These are phyloP conservation scores for Xylaria sp. DNA, from an alignment of 2,329 filamentous ascomycete species.

Conservation along the genomic window DNA sequence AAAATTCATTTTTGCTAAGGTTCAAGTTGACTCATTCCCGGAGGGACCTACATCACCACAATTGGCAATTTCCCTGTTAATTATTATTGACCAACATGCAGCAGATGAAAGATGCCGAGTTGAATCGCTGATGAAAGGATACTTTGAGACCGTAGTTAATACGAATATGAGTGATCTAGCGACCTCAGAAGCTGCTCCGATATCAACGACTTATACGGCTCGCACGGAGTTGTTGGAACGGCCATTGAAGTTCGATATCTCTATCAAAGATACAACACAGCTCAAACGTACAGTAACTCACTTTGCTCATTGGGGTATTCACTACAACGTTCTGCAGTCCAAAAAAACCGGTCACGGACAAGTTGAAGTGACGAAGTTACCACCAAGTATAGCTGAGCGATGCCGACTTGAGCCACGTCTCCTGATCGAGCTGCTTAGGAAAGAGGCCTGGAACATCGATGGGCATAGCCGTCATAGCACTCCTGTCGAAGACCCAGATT, in stretches of 20 bases:
- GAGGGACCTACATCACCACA: background rate
- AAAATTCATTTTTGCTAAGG: conserved; percentile 82
- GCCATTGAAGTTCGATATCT: conserved; percentile 69
- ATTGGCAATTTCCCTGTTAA: conserved; percentile 51
- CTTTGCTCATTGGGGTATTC: conserved; percentile 77
- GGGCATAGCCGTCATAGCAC: conserved; percentile 46
- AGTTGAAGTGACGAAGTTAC: conserved; percentile 65
- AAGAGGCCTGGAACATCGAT: conserved; percentile 72
- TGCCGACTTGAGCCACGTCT: conserved; percentile 75
- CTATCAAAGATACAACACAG: conserved; percentile 62
- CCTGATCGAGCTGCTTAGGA: conserved; percentile 74
- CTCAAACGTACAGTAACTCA: conserved; percentile 59
- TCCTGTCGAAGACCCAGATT: background rate
- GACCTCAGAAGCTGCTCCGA: background rate
- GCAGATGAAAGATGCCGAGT: conserved; percentile 87
- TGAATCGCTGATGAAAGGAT: conserved; percentile 68
- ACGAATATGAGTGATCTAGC: conserved; percentile 3
- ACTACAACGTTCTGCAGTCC: conserved; percentile 55
- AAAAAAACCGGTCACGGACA: conserved; percentile 21
- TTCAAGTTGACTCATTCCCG: conserved; percentile 42
- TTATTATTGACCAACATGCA: conserved; percentile 91
- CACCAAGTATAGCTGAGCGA: conserved; percentile 74
- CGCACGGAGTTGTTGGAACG: conserved; percentile 51
- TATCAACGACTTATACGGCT: conserved; percentile 27
- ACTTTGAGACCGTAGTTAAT: conserved; percentile 46